Evolutionary conservation across 805 yeast species (phyloP).

Genomic region (Diddensiella santjacobensis): DNA sequence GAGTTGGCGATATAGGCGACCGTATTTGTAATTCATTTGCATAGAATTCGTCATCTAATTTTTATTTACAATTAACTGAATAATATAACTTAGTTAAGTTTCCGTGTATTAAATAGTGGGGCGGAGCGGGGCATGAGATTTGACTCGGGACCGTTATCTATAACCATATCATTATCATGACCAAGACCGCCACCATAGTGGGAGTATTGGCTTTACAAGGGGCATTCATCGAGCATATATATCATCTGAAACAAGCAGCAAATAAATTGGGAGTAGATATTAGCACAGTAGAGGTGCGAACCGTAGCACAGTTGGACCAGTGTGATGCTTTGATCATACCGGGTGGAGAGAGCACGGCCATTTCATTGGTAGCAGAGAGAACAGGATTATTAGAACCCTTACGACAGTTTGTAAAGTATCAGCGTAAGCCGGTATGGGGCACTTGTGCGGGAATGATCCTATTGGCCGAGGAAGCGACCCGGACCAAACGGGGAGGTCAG

Average conservation of each 20-base stretch:
- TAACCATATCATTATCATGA: too few species aligned
- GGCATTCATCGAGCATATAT: conserved; percentile 67
- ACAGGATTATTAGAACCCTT: conserved; percentile 55
- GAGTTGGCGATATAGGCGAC: conserved; percentile 35
- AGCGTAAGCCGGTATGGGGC: conserved; percentile 68
- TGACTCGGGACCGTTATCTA: background rate
- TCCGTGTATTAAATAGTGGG: too few species aligned
- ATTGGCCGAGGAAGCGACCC: conserved; percentile 53
- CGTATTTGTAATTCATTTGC: conserved; percentile 24
- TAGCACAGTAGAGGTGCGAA: conserved; percentile 47
- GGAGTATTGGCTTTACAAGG: conserved; percentile 82
- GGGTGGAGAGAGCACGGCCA: conserved; percentile 48
- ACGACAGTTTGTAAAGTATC: conserved; percentile 43
- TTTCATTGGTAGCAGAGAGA: conserved; percentile 67
- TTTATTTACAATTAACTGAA: too few species aligned
- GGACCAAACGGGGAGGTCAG: conserved; percentile 46
- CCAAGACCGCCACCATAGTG: conserved; percentile 33
- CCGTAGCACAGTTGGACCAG: conserved; percentile 43
- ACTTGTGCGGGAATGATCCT: conserved; percentile 82
- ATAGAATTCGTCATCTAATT: too few species aligned
- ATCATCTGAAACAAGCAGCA: conserved; percentile 42
- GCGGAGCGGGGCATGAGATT: too few species aligned
- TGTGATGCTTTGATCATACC: conserved; percentile 67
- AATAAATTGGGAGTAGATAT: conserved; percentile 28
- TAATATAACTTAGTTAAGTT: too few species aligned